phyloP scores from a whole-genome alignment of 257 asterid species.

The Orobanche coerulescens region DNA sequence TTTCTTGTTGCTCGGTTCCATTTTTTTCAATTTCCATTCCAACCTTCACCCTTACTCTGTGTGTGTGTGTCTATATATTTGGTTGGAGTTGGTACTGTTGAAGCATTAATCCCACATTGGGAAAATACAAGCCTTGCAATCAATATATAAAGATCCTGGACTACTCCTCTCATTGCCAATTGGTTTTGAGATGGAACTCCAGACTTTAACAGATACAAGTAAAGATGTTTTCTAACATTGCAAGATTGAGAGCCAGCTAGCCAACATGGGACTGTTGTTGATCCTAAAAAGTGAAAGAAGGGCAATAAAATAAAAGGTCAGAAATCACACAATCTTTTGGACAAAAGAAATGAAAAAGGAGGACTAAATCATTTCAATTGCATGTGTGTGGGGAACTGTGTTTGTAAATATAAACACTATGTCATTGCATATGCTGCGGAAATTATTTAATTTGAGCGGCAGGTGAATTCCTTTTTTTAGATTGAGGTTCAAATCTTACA shows the following conservation, averaged over 20 bases:
- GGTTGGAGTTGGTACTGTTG: too few species aligned
- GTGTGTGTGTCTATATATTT: neutral
- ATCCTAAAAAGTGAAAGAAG: neutral
- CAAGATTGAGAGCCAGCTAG: constrained; percentile 3
- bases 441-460: too few species aligned
- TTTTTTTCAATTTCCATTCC: neutral
- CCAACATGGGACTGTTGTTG: neutral
- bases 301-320: neutral
- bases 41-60: neutral
- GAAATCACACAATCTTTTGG: neutral
- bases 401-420: too few species aligned
- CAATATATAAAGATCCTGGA: too few species aligned
- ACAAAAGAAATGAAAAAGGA: neutral
- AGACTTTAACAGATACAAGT: too few species aligned
- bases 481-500: too few species aligned
- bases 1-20: neutral
- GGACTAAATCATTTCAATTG: neutral
- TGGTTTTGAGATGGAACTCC: too few species aligned
- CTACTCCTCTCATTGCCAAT: too few species aligned
- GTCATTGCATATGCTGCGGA: too few species aligned
- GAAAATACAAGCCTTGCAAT: too few species aligned
- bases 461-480: too few species aligned
- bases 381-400: neutral
- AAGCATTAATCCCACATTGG: too few species aligned
- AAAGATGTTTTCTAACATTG: neutral